A percentile compares a stretch with the other conserved stretches of the same genome.
These are phyloP conservation scores for Myxozyma kluyveri DNA, from an alignment of 805 yeast species.

Conservation along the genomic window DNA sequence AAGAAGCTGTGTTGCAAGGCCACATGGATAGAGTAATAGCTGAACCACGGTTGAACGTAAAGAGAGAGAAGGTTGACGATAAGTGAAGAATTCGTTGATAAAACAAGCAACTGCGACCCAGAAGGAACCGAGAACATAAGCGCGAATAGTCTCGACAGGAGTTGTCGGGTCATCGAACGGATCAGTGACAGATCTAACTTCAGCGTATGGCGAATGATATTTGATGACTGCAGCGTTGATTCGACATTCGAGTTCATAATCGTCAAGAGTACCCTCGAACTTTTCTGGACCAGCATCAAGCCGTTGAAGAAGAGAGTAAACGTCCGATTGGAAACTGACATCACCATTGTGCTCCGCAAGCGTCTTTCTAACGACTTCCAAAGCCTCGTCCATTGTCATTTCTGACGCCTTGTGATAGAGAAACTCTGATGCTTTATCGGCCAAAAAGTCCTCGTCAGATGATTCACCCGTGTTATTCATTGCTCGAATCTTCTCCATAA, in stretches of 20 bases:
- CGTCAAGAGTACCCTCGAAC: slow-evolving; percentile 50
- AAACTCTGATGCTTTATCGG: slow-evolving; percentile 10
- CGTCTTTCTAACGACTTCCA: slow-evolving; percentile 28
- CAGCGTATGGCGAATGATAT: slow-evolving; percentile 56
- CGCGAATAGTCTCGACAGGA: slow-evolving; percentile 52
- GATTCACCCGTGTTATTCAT: slow-evolving; percentile 13
- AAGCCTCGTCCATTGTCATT: slow-evolving; percentile 42
- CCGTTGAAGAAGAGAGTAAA: slow-evolving; percentile 28
- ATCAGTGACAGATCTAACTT: slow-evolving; percentile 43
- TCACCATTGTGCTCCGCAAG: slow-evolving; percentile 9
- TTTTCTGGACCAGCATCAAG: slow-evolving; percentile 35
- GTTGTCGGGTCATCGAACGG: slow-evolving; percentile 46
- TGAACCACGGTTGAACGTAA: slow-evolving; percentile 55
- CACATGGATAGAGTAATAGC: slow-evolving; percentile 59
- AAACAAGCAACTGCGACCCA: slow-evolving; percentile 58
- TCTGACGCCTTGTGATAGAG: slow-evolving; percentile 40
- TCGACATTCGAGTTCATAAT: slow-evolving; percentile 41
- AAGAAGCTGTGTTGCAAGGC: slow-evolving; percentile 49
- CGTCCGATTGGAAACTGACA: slow-evolving; percentile 6
- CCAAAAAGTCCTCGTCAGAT: slow-evolving; percentile 10
- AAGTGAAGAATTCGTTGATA: slow-evolving; percentile 56
- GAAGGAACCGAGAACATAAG: slow-evolving; percentile 50
- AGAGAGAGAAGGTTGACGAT: slow-evolving; percentile 54
- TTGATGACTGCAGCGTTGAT: slow-evolving; percentile 46
- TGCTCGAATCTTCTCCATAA: too few relatives aligned